phyloP scores from a whole-genome alignment of 176 grass and related monocot genomes.

The Bonia amplexicaulis region DNA sequence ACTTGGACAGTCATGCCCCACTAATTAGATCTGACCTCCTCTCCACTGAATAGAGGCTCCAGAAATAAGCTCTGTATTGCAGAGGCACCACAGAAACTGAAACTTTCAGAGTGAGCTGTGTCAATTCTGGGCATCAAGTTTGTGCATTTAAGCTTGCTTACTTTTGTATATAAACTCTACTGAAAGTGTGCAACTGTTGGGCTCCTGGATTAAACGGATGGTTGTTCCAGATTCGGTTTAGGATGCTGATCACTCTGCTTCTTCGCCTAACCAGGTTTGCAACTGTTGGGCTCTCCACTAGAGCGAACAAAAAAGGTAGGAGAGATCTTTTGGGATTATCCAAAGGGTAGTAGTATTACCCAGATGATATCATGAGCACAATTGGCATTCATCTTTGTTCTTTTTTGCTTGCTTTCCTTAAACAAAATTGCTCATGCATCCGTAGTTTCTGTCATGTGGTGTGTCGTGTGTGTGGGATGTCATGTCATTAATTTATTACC shows the following conservation, averaged over 20 bases:
- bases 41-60: neutral
- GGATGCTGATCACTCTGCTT: neutral
- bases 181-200: neutral
- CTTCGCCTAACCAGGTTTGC: neutral
- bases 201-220: constrained; percentile 7
- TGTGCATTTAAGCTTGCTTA: neutral
- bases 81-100: neutral
- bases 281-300: constrained; percentile 5
- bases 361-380: neutral
- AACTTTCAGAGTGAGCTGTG: neutral
- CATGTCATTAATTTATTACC: neutral
- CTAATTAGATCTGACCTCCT: neutral
- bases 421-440: neutral
- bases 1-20: neutral
- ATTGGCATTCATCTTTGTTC: neutral
- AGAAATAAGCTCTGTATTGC: neutral
- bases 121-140: neutral
- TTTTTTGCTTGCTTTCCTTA: neutral
- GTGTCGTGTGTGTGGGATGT: neutral
- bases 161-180: neutral
- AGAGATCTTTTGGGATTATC: neutral
- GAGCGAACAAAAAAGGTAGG: neutral
- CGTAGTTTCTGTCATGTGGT: neutral
- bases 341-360: neutral
- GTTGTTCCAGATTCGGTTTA: neutral